Evolutionary conservation across 1,139 yeast genomes (phyloP).

Genomic region (Suhomyces ambrosiae): DNA sequence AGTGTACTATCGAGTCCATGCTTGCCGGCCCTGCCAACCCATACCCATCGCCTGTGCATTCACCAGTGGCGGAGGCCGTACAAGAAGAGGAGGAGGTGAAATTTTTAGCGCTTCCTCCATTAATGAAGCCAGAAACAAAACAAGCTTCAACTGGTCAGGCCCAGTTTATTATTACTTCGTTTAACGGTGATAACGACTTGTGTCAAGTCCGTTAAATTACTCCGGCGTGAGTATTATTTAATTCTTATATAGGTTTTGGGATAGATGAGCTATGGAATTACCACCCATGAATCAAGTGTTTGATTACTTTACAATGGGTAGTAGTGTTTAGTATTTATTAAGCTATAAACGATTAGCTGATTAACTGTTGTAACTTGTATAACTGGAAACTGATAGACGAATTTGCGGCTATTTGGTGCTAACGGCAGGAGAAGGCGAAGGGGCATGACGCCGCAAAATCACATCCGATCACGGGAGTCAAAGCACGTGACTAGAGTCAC

Average conservation of each 20-base stretch:
- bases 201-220: slow-evolving; percentile 22
- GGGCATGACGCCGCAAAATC: too few species aligned
- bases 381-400: too few species aligned
- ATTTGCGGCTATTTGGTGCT: slow-evolving; percentile 16
- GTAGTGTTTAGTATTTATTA: not conserved
- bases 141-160: slow-evolving; percentile 10
- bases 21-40: slow-evolving; percentile 18
- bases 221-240: slow-evolving; percentile 2
- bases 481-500: too few species aligned
- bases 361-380: too few species aligned
- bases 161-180: slow-evolving; percentile 31
- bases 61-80: slow-evolving; percentile 21
- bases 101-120: slow-evolving; percentile 21
- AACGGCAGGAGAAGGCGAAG: slow-evolving; percentile 16
- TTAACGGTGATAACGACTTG: slow-evolving; percentile 28
- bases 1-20: slow-evolving; percentile 20
- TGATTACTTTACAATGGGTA: too few species aligned
- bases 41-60: slow-evolving; percentile 23
- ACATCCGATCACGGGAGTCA: too few species aligned
- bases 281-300: too few species aligned
- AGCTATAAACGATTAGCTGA: too few species aligned
- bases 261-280: slow-evolving; percentile 3
- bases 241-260: slow-evolving; percentile 11
- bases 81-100: slow-evolving; percentile 18
- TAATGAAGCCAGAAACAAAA: slow-evolving; percentile 1